phyloP scores from a whole-genome alignment of 1,284 basidiomycete genomes.

The Trichosporon inkin region DNA sequence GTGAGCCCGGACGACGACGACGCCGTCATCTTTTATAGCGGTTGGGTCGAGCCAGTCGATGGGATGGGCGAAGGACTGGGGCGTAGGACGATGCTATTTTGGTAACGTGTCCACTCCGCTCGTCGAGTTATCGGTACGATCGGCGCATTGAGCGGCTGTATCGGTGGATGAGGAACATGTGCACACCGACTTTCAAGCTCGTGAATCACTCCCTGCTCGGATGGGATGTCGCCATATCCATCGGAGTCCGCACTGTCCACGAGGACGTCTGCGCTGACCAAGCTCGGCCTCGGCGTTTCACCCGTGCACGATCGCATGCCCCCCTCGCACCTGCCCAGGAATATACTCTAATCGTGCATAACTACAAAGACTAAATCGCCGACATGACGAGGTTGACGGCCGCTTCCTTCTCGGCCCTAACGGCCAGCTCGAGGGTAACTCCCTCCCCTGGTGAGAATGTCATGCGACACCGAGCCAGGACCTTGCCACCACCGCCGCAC shows the following conservation, averaged over 20 bases:
- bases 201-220: too few relatives aligned
- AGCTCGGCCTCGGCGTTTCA: too few relatives aligned
- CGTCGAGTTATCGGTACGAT: neutral
- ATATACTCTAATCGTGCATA: slow-evolving; percentile 6
- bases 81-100: neutral
- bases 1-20: neutral
- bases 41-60: neutral
- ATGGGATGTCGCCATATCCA: too few relatives aligned
- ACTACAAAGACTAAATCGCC: slow-evolving; percentile 63
- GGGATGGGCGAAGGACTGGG: neutral
- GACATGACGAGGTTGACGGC: slow-evolving; percentile 81
- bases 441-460: slow-evolving; percentile 84
- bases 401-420: slow-evolving; percentile 85
- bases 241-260: too few relatives aligned
- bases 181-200: neutral
- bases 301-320: too few relatives aligned
- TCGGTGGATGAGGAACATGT: neutral
- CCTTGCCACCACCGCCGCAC: slow-evolving; percentile 83
- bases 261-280: too few relatives aligned
- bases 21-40: neutral
- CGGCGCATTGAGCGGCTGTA: neutral
- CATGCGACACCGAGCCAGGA: slow-evolving; percentile 91
- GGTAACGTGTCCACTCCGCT: neutral
- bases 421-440: slow-evolving; percentile 89
- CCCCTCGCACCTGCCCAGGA: too few relatives aligned